These are phyloP conservation scores for Malus hybrid DNA, from an alignment of 331 rosid genomes.

Conservation along the genomic window DNA sequence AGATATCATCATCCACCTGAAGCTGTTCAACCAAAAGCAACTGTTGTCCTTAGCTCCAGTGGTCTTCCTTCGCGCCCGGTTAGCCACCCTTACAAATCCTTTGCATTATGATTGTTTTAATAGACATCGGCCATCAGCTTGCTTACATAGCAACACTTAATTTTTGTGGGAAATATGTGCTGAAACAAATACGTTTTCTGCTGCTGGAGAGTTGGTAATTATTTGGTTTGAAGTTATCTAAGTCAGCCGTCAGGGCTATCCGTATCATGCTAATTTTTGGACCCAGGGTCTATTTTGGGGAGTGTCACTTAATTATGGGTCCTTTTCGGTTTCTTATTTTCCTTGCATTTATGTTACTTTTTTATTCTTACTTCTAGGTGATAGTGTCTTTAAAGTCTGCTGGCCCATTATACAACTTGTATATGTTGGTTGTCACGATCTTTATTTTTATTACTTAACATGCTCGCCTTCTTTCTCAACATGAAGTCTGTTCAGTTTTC, in stretches of 20 bases:
- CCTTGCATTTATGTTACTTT: background rate
- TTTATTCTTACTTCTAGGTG: too few species aligned
- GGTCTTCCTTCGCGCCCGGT: constrained; percentile 98
- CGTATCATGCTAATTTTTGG: background rate
- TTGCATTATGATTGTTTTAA: constrained; percentile 8
- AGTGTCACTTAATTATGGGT: background rate
- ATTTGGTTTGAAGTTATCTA: background rate
- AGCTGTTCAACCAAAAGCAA: constrained; percentile 37
- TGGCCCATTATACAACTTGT: too few species aligned
- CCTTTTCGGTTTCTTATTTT: background rate
- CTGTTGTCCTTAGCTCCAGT: constrained; percentile 46
- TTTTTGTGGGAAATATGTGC: background rate
- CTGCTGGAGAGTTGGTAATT: background rate
- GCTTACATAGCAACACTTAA: background rate
- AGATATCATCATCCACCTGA: constrained; percentile 95
- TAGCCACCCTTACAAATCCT: constrained; percentile 32
- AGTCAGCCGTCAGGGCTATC: background rate
- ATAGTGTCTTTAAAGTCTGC: too few species aligned
- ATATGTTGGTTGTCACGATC: too few species aligned
- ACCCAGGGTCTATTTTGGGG: background rate
- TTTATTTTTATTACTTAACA: too few species aligned
- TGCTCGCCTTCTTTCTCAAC: background rate
- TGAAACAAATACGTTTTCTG: background rate
- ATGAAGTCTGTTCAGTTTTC: background rate
- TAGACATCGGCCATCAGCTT: background rate